Evolutionary conservation across 192 early-diverging fungal genomes (phyloP).

Genomic region (Lunasporangiospora selenospora): DNA sequence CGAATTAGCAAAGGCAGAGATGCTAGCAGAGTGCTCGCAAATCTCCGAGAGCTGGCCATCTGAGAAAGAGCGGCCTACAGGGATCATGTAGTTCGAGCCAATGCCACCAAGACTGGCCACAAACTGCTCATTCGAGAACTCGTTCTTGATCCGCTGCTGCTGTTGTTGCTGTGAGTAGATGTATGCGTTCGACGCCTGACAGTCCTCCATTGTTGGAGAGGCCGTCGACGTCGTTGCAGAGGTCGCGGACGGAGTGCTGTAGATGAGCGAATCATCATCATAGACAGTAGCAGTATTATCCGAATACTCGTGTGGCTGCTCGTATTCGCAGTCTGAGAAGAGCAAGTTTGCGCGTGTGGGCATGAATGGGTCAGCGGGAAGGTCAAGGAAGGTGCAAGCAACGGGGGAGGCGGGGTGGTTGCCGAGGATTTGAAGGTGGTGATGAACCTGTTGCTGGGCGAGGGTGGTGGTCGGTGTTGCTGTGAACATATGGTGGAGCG

Average conservation of each 20-base stretch:
- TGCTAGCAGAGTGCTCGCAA: slow-evolving; percentile 16
- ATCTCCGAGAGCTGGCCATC: slow-evolving; percentile 36
- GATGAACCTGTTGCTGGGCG: slow-evolving; percentile 16
- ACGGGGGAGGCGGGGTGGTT: slow-evolving; percentile 41
- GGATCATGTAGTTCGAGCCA: slow-evolving; percentile 10
- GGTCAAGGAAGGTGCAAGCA: slow-evolving; percentile 25
- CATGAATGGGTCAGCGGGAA: slow-evolving; percentile 40
- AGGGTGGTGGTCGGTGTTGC: slow-evolving; percentile 1
- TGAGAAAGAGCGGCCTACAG: slow-evolving; percentile 32
- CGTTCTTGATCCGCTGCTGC: slow-evolving; percentile 22
- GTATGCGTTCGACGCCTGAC: slow-evolving; percentile 10
- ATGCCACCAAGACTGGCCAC: neutral
- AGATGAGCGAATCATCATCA: no score
- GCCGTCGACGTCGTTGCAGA: no score
- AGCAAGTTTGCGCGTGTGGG: slow-evolving; percentile 35
- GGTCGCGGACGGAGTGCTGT: no score
- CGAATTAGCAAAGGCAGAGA: slow-evolving; percentile 11
- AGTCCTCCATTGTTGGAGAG: slow-evolving; percentile 13
- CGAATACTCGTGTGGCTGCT: no score
- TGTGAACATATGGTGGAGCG: slow-evolving; percentile 9
- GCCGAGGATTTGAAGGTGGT: slow-evolving; percentile 43
- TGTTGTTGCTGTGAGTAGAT: slow-evolving; percentile 2
- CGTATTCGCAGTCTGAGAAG: slow-evolving; percentile 29
- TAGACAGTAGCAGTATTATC: no score
- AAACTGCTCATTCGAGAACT: slow-evolving; percentile 12